These are phyloP conservation scores for Amylocarpus encephaloides DNA, from an alignment of 2,329 filamentous ascomycete species.

Conservation along the genomic window DNA sequence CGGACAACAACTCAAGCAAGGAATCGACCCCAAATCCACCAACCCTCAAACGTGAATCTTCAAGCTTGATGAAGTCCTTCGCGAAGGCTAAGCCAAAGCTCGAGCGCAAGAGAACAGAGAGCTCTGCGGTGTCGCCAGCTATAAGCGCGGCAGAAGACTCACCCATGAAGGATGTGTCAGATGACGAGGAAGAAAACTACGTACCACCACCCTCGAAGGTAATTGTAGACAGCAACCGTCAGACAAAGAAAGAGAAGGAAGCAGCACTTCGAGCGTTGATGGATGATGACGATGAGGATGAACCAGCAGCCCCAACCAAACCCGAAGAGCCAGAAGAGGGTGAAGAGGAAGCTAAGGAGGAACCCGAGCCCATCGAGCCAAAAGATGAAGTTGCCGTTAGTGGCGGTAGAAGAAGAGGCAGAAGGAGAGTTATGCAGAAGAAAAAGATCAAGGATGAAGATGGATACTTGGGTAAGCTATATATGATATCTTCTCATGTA, in stretches of 20 bases:
- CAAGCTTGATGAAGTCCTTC: conserved; percentile 72
- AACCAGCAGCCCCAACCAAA: conserved; percentile 32
- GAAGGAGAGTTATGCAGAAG: conserved; percentile 79
- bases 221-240: conserved; percentile 30
- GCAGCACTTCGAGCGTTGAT: conserved; percentile 67
- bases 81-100: conserved; percentile 60
- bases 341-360: conserved; percentile 21
- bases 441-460: conserved; percentile 81
- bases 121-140: conserved; percentile 31
- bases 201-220: conserved; percentile 37
- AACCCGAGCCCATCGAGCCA: conserved; percentile 33
- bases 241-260: conserved; percentile 55
- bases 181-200: conserved; percentile 47
- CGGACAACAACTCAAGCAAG: conserved; percentile 18
- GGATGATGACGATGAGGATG: conserved; percentile 58
- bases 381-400: conserved; percentile 38
- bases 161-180: conserved; percentile 48
- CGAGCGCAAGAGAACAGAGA: conserved; percentile 37
- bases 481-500: not conserved
- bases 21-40: conserved; percentile 25
- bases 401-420: conserved; percentile 66
- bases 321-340: conserved; percentile 46
- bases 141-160: conserved; percentile 42
- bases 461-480: conserved; percentile 71
- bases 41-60: conserved; percentile 51